Conservation (phyloP, 345 rosid species). For the Viola odorata region DNA sequence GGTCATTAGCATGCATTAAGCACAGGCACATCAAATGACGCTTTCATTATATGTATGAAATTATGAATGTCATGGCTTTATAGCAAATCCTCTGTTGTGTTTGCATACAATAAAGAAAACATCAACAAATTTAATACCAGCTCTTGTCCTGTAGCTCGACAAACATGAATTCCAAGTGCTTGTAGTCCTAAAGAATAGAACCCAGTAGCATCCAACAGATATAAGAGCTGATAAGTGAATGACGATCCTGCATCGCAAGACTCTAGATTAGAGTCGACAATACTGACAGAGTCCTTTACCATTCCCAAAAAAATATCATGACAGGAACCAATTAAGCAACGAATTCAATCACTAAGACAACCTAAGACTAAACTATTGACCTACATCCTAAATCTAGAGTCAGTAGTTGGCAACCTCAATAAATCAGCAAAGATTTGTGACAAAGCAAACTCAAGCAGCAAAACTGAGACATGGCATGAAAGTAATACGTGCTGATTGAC, state of each 20-base stretch:
- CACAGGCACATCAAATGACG: no score
- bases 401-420: no score
- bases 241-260: constrained; percentile 65
- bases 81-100: no score
- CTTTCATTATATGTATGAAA: no score
- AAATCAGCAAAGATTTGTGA: no score
- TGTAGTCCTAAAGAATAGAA: constrained; percentile 90
- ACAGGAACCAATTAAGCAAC: background rate
- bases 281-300: constrained; percentile 3
- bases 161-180: constrained; percentile 89
- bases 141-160: constrained; percentile 99
- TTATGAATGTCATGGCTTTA: no score
- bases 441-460: background rate
- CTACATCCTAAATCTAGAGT: no score
- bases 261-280: constrained; percentile 20
- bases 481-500: background rate
- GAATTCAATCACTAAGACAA: no score
- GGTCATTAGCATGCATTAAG: no score
- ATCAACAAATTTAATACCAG: constrained; percentile 39
- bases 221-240: constrained; percentile 83
- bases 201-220: constrained; percentile 92
- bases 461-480: background rate
- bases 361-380: no score
- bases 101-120: no score
- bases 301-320: constrained; percentile 10